phyloP scores from a whole-genome alignment of 371 early-diverging fungal species.

The Mucor lusitanicus region DNA sequence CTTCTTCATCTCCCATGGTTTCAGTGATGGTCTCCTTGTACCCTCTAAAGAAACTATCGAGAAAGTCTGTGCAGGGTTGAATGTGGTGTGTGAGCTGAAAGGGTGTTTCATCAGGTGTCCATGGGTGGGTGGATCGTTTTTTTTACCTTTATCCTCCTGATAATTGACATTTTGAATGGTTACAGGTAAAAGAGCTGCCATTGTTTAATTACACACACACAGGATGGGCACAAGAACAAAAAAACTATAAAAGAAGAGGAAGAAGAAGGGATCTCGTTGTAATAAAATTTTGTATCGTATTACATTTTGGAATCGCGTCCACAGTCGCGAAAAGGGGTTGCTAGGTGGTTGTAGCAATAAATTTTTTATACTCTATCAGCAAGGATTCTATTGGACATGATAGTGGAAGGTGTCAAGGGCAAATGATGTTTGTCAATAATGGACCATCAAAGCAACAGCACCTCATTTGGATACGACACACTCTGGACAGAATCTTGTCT shows the following conservation, averaged over 20 bases:
- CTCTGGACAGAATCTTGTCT: too few species aligned
- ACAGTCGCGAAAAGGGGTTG: neutral
- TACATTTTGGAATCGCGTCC: neutral
- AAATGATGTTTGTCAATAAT: too few species aligned
- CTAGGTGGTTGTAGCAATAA: neutral
- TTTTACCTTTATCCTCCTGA: slow-evolving; percentile 39
- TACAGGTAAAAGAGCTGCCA: slow-evolving; percentile 45
- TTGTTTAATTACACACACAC: slow-evolving; percentile 4
- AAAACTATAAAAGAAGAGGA: neutral
- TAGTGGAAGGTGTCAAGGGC: neutral
- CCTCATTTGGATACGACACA: too few species aligned
- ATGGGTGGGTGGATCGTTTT: too few species aligned
- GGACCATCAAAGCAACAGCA: too few species aligned
- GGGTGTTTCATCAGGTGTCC: too few species aligned
- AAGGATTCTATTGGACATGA: neutral
- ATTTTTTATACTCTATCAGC: neutral
- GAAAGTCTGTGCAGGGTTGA: slow-evolving; percentile 17
- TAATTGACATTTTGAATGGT: slow-evolving; percentile 30
- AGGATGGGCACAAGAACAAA: too few species aligned
- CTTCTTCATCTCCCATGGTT: slow-evolving; percentile 34
- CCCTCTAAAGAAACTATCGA: slow-evolving; percentile 29
- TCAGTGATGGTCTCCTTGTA: slow-evolving; percentile 23
- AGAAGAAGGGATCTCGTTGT: neutral
- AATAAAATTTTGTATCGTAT: slow-evolving; percentile 11
- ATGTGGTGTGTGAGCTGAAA: too few species aligned